Percentiles rank a stretch among this genome's conserved stretches.
Conservation (phyloP, 352 stramenopile species). For the Plasmopara muralis region DNA sequence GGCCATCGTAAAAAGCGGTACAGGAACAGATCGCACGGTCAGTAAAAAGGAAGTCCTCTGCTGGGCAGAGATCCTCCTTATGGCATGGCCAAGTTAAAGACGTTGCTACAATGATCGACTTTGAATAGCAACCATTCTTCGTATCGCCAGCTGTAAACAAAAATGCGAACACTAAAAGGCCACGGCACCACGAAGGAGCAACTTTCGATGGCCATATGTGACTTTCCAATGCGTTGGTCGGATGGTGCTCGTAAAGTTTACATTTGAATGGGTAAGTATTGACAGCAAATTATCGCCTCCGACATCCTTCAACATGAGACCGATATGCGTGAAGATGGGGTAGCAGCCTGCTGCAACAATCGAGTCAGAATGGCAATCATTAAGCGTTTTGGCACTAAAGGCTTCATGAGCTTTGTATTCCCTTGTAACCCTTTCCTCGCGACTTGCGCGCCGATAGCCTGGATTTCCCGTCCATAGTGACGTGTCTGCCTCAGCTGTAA, state of each 20-base stretch:
- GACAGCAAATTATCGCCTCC: conserved; percentile 33
- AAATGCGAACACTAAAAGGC: conserved; percentile 32
- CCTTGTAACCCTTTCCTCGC: conserved; percentile 26
- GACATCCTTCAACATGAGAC: conserved; percentile 47
- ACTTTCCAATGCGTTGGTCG: conserved; percentile 42
- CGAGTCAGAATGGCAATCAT: conserved; percentile 41
- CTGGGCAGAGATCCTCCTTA: conserved; percentile 33
- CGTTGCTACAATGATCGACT: conserved; percentile 36
- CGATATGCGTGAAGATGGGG: conserved; percentile 39
- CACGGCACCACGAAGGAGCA: conserved; percentile 36
- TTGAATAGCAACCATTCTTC: conserved; percentile 26
- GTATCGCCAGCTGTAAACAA: conserved; percentile 36
- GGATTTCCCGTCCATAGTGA: conserved; percentile 34
- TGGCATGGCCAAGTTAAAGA: conserved; percentile 35
- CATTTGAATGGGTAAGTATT: conserved; percentile 39
- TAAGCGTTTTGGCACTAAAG: conserved; percentile 31
- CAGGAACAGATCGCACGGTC: conserved; percentile 35
- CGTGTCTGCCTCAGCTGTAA: conserved; percentile 31
- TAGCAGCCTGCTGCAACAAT: conserved; percentile 43
- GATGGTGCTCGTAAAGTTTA: conserved; percentile 47
- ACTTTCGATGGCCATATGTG: conserved; percentile 32
- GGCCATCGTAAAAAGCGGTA: conserved; percentile 43
- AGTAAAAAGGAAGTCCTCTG: conserved; percentile 34
- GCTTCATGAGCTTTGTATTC: conserved; percentile 39
- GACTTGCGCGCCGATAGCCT: conserved; percentile 40